Evolutionary conservation across 768 basidiomycete genomes (phyloP).

Genomic region (Pulveroboletus sp.): DNA sequence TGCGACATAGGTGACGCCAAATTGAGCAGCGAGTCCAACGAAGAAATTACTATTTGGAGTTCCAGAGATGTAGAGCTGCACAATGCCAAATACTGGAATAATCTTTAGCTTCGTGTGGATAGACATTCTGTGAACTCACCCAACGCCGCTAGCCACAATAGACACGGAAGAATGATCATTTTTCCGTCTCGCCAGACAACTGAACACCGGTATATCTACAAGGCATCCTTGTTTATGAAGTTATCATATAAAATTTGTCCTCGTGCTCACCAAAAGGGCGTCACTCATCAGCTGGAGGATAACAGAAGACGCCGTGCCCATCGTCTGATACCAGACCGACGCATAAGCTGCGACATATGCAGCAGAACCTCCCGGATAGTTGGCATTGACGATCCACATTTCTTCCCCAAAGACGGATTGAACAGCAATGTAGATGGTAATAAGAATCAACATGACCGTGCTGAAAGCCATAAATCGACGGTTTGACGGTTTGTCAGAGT

Average conservation of each 20-base stretch:
- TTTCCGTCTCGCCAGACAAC: constrained; percentile 19
- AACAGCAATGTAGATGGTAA: constrained; percentile 24
- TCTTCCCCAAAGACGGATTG: constrained; percentile 23
- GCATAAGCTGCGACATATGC: constrained; percentile 26
- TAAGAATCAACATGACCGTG: constrained; percentile 18
- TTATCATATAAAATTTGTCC: too few species aligned
- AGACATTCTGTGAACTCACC: not conserved
- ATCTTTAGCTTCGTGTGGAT: not conserved
- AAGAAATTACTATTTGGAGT: constrained; percentile 6
- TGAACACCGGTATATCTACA: constrained; percentile 35
- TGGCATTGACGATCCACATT: constrained; percentile 32
- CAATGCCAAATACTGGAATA: constrained; percentile 6
- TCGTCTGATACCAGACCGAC: constrained; percentile 22
- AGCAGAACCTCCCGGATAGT: constrained; percentile 33
- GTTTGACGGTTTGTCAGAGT: not conserved
- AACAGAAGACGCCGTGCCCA: constrained; percentile 26
- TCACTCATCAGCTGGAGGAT: constrained; percentile 31
- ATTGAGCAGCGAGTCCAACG: constrained; percentile 6
- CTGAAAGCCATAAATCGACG: constrained; percentile 13
- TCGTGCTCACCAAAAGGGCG: constrained; percentile 32
- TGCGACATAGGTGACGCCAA: constrained; percentile 10
- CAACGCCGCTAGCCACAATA: constrained; percentile 9
- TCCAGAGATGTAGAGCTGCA: constrained; percentile 3
- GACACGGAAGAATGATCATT: constrained; percentile 6
- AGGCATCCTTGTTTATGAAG: not conserved